Evolutionary conservation across 2,329 filamentous ascomycete species (phyloP).

Genomic region (Aspergillus pseudoterreus): DNA sequence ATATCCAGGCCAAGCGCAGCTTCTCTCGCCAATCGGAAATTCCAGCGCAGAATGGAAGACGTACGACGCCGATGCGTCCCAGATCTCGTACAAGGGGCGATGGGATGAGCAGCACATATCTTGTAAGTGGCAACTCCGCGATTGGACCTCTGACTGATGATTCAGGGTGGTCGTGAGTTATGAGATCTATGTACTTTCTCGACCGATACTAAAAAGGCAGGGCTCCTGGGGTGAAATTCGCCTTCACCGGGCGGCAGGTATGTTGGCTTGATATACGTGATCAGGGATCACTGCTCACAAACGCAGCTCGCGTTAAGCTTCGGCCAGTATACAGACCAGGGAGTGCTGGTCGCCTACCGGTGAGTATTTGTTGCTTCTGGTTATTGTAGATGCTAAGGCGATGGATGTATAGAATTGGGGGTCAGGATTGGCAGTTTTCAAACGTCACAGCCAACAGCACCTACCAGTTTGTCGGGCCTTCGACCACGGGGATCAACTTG

Average conservation of each 20-base stretch:
- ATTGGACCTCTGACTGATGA: neutral
- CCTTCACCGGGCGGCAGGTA: conserved; percentile 50
- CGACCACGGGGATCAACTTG: conserved; percentile 39
- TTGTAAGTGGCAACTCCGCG: conserved; percentile 29
- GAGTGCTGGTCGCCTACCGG: conserved; percentile 52
- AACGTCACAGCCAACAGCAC: conserved; percentile 56
- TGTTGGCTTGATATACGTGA: neutral
- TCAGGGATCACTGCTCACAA: neutral
- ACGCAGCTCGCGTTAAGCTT: conserved; percentile 49
- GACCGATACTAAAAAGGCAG: conserved; percentile 8
- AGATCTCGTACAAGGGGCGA: conserved; percentile 59
- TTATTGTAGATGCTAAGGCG: neutral
- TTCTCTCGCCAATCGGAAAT: conserved; percentile 23
- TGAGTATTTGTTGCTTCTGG: conserved; percentile 2
- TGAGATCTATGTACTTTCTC: neutral
- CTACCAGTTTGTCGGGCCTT: conserved; percentile 50
- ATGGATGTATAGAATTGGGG: conserved; percentile 43
- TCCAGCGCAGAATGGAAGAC: conserved; percentile 37
- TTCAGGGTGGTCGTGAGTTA: conserved; percentile 52
- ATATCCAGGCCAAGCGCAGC: conserved; percentile 35
- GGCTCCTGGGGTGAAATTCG: conserved; percentile 53
- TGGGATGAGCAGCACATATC: conserved; percentile 60
- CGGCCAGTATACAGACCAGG: conserved; percentile 47
- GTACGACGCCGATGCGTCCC: conserved; percentile 49
- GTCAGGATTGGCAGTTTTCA: conserved; percentile 58